Evolutionary conservation across 2,329 filamentous ascomycete species (phyloP), one percentile per base, ranked within the genome.

Genomic region (Talaromyces rugulosus): DNA sequence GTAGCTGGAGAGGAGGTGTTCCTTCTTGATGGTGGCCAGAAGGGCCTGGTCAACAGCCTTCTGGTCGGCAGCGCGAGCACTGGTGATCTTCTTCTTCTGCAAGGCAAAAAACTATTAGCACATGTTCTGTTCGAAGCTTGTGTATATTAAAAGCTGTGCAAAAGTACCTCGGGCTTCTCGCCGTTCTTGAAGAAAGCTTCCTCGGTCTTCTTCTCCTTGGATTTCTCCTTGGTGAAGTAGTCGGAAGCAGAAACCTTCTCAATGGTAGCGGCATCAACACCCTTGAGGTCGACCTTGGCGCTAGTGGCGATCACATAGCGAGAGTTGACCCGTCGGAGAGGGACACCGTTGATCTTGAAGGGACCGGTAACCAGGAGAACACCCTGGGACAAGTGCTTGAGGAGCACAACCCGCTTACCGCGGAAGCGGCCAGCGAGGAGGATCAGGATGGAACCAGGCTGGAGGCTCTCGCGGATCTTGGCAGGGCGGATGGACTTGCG

Each of bases 281-380:
- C 91, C 70, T 85, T 83, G 76, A 99, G 81, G 79, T 81, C 85
- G 63, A 81, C 72, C 65, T 74, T 75, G 68, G 75, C 77, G 73
- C 77, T 80, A 70, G 79, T 81, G 68, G 79, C 78, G 70, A 81
- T 81, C 63, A 81, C 79, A 67, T 81, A 81, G 75, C 79, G 75
- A 66, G 79, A 69, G 72, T 81, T 81, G 64, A 81, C 79, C 81
- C 91, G 88, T 83, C 95, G 90, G 77, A 99, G 89, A 73, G 95
- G 95, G 71, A 99, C 95, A 82, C 95, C 95, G 86, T 99, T 99
- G 85, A 99, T 90, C 90, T 98, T 99, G 91, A 98, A 99, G 80
- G 95, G 95, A 76, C 95, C 95, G 79, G 95, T 99, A 76, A 99
- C 92, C 80, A 99, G 92, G 81, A 99, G 92, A 71, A 97, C 92